Percentiles rank a stretch among this genome's conserved stretches.
Evolutionary conservation across 2,329 filamentous ascomycete species (phyloP).

Genomic region (Setomelanomma holmii): DNA sequence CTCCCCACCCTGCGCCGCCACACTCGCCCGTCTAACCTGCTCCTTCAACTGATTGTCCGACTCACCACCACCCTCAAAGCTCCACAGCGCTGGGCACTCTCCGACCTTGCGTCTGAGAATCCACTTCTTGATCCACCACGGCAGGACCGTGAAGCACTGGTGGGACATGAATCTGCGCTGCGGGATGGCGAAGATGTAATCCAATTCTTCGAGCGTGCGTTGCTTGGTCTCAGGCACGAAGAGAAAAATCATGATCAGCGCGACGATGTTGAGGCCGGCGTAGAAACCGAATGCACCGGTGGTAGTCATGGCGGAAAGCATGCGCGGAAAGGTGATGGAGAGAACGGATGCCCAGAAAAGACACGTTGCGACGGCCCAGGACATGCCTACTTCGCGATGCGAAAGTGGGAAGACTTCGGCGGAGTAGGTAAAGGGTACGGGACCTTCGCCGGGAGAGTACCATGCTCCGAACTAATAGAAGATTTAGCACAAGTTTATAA

Average conservation of each 20-base stretch:
- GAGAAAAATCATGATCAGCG: slow-evolving; percentile 67
- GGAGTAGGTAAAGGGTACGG: slow-evolving; percentile 65
- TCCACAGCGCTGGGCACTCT: background rate
- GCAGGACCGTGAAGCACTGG: slow-evolving; percentile 24
- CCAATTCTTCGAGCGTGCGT: slow-evolving; percentile 51
- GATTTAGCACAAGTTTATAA: too few species aligned
- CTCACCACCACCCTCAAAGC: slow-evolving; percentile 1
- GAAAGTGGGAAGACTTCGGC: slow-evolving; percentile 73
- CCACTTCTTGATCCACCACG: slow-evolving; percentile 11
- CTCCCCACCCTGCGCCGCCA: too few species aligned
- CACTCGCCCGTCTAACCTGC: too few species aligned
- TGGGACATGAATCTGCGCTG: slow-evolving; percentile 40
- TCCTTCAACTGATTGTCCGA: too few species aligned
- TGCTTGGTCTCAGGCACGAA: slow-evolving; percentile 55
- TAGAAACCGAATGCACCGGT: slow-evolving; percentile 66
- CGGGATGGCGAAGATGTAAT: slow-evolving; percentile 54
- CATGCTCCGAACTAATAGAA: slow-evolving; percentile 63
- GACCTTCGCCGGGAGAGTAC: slow-evolving; percentile 22
- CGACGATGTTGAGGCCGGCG: slow-evolving; percentile 63
- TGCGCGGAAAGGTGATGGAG: slow-evolving; percentile 62
- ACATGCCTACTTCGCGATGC: slow-evolving; percentile 72
- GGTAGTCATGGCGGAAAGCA: slow-evolving; percentile 56
- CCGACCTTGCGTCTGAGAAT: background rate
- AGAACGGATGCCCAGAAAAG: slow-evolving; percentile 58
- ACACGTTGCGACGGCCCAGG: slow-evolving; percentile 64